phyloP scores from a whole-genome alignment of 306 rosid species.

The Castanea mollissima region DNA sequence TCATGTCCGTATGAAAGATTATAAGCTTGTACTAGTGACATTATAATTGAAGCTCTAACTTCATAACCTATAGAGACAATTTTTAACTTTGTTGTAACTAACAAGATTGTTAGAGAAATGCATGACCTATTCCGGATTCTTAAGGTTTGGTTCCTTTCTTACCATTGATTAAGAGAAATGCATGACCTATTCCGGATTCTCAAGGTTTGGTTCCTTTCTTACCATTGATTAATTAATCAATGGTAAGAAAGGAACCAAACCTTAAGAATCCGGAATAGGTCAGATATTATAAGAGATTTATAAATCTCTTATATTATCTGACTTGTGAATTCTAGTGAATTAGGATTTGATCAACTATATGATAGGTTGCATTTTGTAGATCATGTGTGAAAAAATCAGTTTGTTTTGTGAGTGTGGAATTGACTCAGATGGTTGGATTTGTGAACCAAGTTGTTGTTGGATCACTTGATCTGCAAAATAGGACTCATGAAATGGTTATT shows the following conservation, averaged over 20 bases:
- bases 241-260: no score
- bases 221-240: no score
- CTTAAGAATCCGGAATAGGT: no score
- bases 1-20: not conserved
- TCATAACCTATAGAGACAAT: not conserved
- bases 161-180: not conserved
- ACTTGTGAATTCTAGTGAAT: not conserved
- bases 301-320: not conserved
- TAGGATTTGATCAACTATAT: not conserved
- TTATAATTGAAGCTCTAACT: no score
- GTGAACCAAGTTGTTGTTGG: not conserved
- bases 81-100: not conserved
- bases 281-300: no score
- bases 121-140: not conserved
- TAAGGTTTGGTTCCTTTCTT: not conserved
- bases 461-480: not conserved
- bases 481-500: not conserved
- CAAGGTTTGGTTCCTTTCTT: not conserved
- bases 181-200: not conserved
- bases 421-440: not conserved
- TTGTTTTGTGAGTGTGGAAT: not conserved
- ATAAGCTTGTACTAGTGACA: not conserved
- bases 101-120: not conserved
- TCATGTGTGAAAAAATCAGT: not conserved
- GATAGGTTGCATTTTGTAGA: not conserved